Conservation (phyloP, 495 filamentous ascomycete genomes). For the Physcia stellaris region DNA sequence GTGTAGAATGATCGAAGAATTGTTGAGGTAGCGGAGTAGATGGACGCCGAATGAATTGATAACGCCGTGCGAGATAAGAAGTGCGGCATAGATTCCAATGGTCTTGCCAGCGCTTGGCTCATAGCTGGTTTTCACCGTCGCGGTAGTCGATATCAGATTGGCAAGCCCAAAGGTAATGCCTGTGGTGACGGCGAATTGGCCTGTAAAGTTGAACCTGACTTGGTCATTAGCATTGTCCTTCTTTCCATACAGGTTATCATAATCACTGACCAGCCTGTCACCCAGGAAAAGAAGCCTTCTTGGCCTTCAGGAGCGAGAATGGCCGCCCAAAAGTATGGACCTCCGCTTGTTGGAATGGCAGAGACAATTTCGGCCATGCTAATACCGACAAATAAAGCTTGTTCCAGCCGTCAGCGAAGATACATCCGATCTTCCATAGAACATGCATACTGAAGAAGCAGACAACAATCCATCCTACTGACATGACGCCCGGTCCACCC, state of each 20-base stretch:
- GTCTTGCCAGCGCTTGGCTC: constrained; percentile 36
- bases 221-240: neutral
- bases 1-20: constrained; percentile 46
- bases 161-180: constrained; percentile 55
- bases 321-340: constrained; percentile 56
- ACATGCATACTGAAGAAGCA: constrained; percentile 34
- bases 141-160: constrained; percentile 43
- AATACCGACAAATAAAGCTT: constrained; percentile 40
- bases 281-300: constrained; percentile 47
- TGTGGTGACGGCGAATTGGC: constrained; percentile 52
- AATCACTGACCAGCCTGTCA: constrained; percentile 44
- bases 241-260: constrained; percentile 14
- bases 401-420: neutral
- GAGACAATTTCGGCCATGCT: constrained; percentile 55
- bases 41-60: constrained; percentile 49
- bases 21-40: constrained; percentile 44
- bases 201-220: constrained; percentile 37
- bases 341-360: constrained; percentile 48
- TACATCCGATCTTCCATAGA: too few species aligned
- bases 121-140: constrained; percentile 40
- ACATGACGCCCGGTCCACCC: constrained; percentile 43
- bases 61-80: constrained; percentile 40
- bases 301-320: constrained; percentile 41
- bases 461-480: constrained; percentile 43
- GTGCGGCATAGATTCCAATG: constrained; percentile 49